Percentiles rank a stretch among this genome's conserved stretches.
These are phyloP conservation scores for Calonectria leucothoes DNA, from an alignment of 2,329 filamentous ascomycete species.

Conservation along the genomic window DNA sequence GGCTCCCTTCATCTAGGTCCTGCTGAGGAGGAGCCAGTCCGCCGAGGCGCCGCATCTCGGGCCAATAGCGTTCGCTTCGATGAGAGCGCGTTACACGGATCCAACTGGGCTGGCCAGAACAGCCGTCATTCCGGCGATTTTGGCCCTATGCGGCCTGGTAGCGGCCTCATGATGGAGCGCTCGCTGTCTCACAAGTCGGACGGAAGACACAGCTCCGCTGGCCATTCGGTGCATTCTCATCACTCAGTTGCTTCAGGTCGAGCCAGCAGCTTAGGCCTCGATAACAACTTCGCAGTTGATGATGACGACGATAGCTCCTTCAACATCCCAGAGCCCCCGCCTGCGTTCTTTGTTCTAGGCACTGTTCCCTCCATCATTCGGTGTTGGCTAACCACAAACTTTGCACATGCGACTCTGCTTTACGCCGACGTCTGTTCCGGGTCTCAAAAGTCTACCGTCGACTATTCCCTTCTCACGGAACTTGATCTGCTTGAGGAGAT, in stretches of 20 bases:
- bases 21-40: constrained; percentile 85
- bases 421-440: constrained; percentile 95
- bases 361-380: constrained; percentile 94
- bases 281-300: constrained; percentile 73
- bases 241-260: constrained; percentile 81
- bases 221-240: constrained; percentile 77
- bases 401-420: constrained; percentile 87
- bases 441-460: constrained; percentile 87
- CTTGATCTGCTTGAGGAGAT: constrained; percentile 77
- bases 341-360: constrained; percentile 86
- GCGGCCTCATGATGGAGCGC: constrained; percentile 90
- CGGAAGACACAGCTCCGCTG: constrained; percentile 92
- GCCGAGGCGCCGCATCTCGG: constrained; percentile 87
- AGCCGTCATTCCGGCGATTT: constrained; percentile 88
- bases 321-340: constrained; percentile 80
- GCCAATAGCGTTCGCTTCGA: constrained; percentile 98
- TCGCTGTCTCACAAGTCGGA: constrained; percentile 96
- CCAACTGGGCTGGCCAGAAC: constrained; percentile 81
- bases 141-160: constrained; percentile 79
- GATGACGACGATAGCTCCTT: constrained; percentile 76
- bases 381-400: constrained; percentile 93
- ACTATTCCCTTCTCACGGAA: constrained; percentile 78
- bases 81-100: constrained; percentile 91
- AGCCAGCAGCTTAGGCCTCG: constrained; percentile 88
- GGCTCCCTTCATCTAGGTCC: constrained; percentile 84